These are phyloP conservation scores for Favolaschia claudopus DNA, from an alignment of 768 basidiomycete genomes.

Conservation along the genomic window DNA sequence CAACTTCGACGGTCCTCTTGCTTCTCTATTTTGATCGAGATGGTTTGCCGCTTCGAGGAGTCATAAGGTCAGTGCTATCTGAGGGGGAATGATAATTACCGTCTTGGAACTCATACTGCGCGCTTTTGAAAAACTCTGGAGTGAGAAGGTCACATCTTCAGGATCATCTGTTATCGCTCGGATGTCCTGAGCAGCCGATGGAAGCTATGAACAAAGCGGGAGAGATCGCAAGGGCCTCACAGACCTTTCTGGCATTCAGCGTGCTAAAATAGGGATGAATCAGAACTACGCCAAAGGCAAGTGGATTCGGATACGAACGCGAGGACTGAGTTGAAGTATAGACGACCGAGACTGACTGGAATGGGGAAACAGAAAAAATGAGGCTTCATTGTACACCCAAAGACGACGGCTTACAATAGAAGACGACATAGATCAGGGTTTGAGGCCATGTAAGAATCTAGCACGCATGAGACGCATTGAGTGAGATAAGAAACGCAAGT, in stretches of 20 bases:
- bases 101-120: conserved; percentile 43
- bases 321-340: conserved; percentile 63
- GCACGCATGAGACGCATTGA: not conserved
- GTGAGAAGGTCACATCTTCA: conserved; percentile 55
- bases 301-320: no score
- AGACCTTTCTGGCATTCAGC: conserved; percentile 52
- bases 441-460: conserved; percentile 57
- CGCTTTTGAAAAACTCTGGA: conserved; percentile 52
- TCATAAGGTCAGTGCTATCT: conserved; percentile 13
- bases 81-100: conserved; percentile 19
- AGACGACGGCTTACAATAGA: conserved; percentile 65
- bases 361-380: not conserved
- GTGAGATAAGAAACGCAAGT: not conserved
- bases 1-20: conserved; percentile 57
- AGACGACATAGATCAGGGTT: conserved; percentile 64
- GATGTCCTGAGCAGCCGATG: conserved; percentile 39
- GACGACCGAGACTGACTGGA: not conserved
- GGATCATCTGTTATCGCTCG: conserved; percentile 53
- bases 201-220: not conserved
- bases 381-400: conserved; percentile 41
- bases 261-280: no score
- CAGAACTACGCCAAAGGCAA: no score
- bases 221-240: not conserved
- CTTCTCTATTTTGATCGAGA: conserved; percentile 71
- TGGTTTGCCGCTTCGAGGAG: conserved; percentile 49